Evolutionary conservation across 78 protist species (phyloP), one percentile per base, ranked within the genome.

Genomic region (Dictyostelium firmibasis): DNA sequence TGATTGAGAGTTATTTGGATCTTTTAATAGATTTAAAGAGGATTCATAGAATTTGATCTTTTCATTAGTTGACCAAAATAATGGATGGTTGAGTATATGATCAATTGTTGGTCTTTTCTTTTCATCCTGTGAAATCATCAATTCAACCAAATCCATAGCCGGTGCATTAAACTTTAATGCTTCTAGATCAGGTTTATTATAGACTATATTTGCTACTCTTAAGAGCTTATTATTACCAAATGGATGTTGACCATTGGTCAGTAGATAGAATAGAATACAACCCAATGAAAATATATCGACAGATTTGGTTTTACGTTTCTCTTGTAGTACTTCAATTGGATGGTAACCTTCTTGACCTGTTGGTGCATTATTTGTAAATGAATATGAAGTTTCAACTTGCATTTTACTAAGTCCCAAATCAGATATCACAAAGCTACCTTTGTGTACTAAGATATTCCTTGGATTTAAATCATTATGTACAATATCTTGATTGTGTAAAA

Each of bases 391-490:
- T 29, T 60, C 69, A 38, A 89, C 87, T 25, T 67, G 64, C 94
- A 89, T 89, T 53, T 89, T 89, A 33, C 87, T 81, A 9, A 89
- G 62, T 29, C 94, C 94, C 57, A 89, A 67, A 60, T 89, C 94
- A 4, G 94, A 60, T 16, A 89, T 81, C 4, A 89, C 31, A 18
- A 89, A 70, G 44, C 60, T 69, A 31, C 78, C 38, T 6, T 89
- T 86, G 11, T 89, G 82, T 5, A 43, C 35, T 1, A 89, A 38
- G 33, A 89, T 89, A 50, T 89, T 89, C 31, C 94, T 44, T 13
- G 94, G 86, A 35, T 89, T 89, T 38, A 89, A 69, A 70, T 89
- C 94, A 53, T 89, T 89, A 57, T 89, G 94, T 18, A 89, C 94
- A 67, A 89, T 81, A 62, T 69, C 85, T 44, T 89, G 29, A 8